phyloP scores from a whole-genome alignment of 805 yeast species.

The Candida qinlingensis region DNA sequence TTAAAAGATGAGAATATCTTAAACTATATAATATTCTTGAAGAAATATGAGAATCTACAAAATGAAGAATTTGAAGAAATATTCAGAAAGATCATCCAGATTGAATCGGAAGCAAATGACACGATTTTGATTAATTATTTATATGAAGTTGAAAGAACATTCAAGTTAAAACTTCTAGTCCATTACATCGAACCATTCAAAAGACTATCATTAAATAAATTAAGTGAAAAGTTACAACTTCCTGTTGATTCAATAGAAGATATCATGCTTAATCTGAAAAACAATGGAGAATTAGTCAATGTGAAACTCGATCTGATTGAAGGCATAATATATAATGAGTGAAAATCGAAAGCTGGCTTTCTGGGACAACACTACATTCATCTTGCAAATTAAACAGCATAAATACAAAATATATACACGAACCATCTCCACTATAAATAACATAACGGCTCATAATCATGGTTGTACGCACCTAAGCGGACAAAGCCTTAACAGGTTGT shows the following conservation, averaged over 20 bases:
- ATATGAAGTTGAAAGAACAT: constrained; percentile 15
- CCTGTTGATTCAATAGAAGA: constrained; percentile 20
- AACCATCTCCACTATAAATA: neutral
- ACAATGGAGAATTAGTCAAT: constrained; percentile 17
- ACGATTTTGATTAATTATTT: constrained; percentile 16
- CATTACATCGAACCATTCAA: constrained; percentile 27
- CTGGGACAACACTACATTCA: neutral
- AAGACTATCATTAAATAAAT: constrained; percentile 16
- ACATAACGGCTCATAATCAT: too few relatives aligned
- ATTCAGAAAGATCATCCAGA: constrained; percentile 4
- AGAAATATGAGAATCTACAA: constrained; percentile 19
- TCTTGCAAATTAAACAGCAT: neutral
- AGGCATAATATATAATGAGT: constrained; percentile 21
- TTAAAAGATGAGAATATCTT: constrained; percentile 20
- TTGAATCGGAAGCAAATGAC: constrained; percentile 12
- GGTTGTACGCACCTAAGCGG: neutral
- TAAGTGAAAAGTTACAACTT: constrained; percentile 15
- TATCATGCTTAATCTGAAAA: constrained; percentile 18
- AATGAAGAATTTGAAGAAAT: constrained; percentile 14
- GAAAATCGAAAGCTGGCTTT: neutral
- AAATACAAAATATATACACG: neutral
- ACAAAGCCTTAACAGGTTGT: constrained; percentile 22
- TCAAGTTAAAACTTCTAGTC: constrained; percentile 20
- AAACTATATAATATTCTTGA: constrained; percentile 17
- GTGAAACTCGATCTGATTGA: constrained; percentile 23